phyloP scores from a whole-genome alignment of 331 rosid genomes.

The Arachis monticola region DNA sequence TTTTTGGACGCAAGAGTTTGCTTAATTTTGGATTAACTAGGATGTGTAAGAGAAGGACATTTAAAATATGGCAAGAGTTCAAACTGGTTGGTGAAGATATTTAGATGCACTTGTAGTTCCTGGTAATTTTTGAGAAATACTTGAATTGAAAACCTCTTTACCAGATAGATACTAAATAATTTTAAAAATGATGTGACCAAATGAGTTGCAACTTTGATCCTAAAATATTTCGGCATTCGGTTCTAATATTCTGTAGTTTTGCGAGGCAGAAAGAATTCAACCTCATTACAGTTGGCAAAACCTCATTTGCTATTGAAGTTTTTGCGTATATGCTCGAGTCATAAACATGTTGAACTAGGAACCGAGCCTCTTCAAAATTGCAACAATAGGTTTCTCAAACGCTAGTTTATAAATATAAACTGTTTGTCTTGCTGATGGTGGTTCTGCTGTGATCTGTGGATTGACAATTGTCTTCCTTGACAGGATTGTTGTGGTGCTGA shows the following conservation, averaged over 20 bases:
- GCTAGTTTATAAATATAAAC: background rate
- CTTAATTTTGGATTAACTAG: background rate
- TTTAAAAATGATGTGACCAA: background rate
- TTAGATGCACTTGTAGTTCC: constrained; percentile 12
- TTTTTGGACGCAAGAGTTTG: constrained; percentile 10
- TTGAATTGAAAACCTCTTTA: background rate
- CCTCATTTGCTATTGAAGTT: background rate
- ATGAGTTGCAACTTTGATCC: background rate
- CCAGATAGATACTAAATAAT: background rate
- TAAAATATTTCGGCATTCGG: constrained; percentile 5
- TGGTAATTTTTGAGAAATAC: constrained; percentile 9
- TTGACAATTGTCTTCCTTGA: constrained; percentile 18
- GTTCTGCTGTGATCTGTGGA: constrained; percentile 2
- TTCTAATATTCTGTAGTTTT: background rate
- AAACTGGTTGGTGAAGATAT: constrained; percentile 5
- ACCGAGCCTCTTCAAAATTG: background rate
- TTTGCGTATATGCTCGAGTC: background rate
- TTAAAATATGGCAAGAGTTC: background rate
- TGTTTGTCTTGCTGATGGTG: background rate
- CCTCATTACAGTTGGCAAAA: background rate
- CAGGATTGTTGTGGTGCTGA: constrained; percentile 79
- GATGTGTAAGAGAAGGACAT: background rate
- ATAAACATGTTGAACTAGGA: background rate
- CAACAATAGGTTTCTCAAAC: background rate
- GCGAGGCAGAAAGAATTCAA: constrained; percentile 5